These are phyloP conservation scores for Fusarium nematophilum DNA, from an alignment of 2,329 filamentous ascomycete species.

Conservation along the genomic window DNA sequence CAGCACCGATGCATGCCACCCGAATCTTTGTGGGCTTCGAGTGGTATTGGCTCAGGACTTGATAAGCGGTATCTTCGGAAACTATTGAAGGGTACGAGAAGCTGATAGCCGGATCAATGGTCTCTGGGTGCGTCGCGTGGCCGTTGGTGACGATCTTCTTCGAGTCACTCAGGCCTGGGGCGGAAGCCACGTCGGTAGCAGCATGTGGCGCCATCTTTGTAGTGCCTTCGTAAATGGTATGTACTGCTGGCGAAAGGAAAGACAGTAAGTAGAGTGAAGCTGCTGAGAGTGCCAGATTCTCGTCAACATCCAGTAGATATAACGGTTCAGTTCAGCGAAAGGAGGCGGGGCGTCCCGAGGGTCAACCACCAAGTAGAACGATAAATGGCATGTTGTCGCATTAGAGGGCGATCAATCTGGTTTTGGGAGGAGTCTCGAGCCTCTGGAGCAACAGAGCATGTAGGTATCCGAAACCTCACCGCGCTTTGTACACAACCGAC, in stretches of 20 bases:
- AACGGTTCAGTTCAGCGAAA: no score
- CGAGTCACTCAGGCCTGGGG: neutral
- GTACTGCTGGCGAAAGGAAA: neutral
- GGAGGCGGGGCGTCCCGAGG: no score
- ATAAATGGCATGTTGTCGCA: slow-evolving; percentile 15
- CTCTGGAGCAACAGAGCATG: slow-evolving; percentile 31
- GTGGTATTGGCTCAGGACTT: slow-evolving; percentile 48
- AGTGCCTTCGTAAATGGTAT: neutral
- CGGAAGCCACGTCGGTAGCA: slow-evolving; percentile 3
- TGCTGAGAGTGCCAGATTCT: no score
- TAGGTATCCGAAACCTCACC: slow-evolving; percentile 28
- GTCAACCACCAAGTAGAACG: no score
- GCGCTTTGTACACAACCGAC: no score
- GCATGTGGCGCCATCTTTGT: slow-evolving; percentile 25
- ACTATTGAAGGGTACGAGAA: slow-evolving; percentile 44
- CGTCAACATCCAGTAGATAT: no score
- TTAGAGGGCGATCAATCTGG: neutral
- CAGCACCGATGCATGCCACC: slow-evolving; percentile 47
- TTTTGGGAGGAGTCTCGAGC: neutral
- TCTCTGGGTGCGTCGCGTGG: slow-evolving; percentile 3
- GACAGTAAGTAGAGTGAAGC: neutral
- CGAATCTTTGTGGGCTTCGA: slow-evolving; percentile 50
- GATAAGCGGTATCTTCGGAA: slow-evolving; percentile 39
- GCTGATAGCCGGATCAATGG: slow-evolving; percentile 17
- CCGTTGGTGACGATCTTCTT: slow-evolving; percentile 19